Percentiles rank a stretch among this genome's conserved stretches.
These are phyloP conservation scores for Andrographis paniculata DNA, from an alignment of 305 asterid genomes.

Conservation along the genomic window DNA sequence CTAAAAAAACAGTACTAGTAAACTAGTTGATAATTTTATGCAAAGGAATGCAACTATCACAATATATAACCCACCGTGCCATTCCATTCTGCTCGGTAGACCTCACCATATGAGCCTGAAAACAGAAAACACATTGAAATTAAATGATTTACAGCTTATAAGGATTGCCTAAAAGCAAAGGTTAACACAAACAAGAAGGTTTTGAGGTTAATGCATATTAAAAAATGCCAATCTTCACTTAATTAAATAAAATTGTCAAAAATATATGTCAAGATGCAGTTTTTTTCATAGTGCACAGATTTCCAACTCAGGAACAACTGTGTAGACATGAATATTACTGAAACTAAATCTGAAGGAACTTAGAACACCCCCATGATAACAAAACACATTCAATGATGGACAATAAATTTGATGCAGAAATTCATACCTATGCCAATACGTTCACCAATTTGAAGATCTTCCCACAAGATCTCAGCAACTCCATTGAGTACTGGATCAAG, in stretches of 20 bases:
- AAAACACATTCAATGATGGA: conserved; percentile 14
- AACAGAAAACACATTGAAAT: conserved; percentile 14
- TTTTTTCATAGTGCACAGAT: neutral
- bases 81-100: conserved; percentile 92
- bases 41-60: conserved; percentile 5
- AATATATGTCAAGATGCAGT: too few relatives aligned
- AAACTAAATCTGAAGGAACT: neutral
- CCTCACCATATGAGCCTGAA: conserved; percentile 98
- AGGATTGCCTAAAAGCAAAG: conserved; percentile 18
- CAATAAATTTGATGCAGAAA: conserved; percentile 6
- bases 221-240: neutral
- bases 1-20: too few relatives aligned
- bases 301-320: too few relatives aligned
- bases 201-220: conserved; percentile 2
- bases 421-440: conserved; percentile 92
- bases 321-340: neutral
- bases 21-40: too few relatives aligned
- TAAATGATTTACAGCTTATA: conserved; percentile 8
- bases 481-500: conserved; percentile 55
- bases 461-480: conserved; percentile 92
- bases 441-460: conserved; percentile 93
- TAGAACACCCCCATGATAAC: conserved; percentile 3
- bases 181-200: conserved; percentile 1
- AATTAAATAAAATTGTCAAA: neutral
- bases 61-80: conserved; percentile 60